Conservation (phyloP, 345 rosid genomes). For the Corchorus capsularis region DNA sequence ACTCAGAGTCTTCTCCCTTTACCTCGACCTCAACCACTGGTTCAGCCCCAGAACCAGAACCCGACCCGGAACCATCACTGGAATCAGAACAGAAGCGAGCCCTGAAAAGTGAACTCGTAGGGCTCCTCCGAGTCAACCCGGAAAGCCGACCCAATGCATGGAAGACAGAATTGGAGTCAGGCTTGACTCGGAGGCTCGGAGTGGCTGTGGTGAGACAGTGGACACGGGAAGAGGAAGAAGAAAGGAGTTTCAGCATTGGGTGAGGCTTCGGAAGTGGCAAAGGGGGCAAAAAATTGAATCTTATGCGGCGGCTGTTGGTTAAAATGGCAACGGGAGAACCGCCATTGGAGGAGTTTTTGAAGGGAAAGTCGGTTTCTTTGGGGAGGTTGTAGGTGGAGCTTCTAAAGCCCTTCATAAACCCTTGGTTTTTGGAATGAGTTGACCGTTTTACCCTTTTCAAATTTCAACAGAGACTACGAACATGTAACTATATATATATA, state of each 20-base stretch:
- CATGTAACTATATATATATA: conserved; percentile 4
- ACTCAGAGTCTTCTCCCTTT: conserved; percentile 45
- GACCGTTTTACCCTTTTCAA: conserved; percentile 19
- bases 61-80: conserved; percentile 31
- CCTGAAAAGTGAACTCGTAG: conserved; percentile 35
- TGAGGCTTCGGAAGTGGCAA: conserved; percentile 11
- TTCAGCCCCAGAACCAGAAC: conserved; percentile 23
- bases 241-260: conserved; percentile 68
- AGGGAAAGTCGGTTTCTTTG: conserved; percentile 21
- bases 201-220: conserved; percentile 30
- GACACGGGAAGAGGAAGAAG: conserved; percentile 45
- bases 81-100: conserved; percentile 83
- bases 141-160: conserved; percentile 49
- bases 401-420: conserved; percentile 65
- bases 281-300: conserved; percentile 12
- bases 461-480: background rate
- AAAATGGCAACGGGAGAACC: conserved; percentile 18
- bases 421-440: conserved; percentile 22
- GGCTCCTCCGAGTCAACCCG: conserved; percentile 39
- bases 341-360: conserved; percentile 24
- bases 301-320: conserved; percentile 21
- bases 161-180: conserved; percentile 37
- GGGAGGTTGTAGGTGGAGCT: conserved; percentile 26
- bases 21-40: conserved; percentile 47
- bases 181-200: conserved; percentile 35